A percentile compares a stretch with the other conserved stretches of the same genome.
phyloP scores from a whole-genome alignment of 2,329 filamentous ascomycete genomes.

The Aspergillus fijiensis region DNA sequence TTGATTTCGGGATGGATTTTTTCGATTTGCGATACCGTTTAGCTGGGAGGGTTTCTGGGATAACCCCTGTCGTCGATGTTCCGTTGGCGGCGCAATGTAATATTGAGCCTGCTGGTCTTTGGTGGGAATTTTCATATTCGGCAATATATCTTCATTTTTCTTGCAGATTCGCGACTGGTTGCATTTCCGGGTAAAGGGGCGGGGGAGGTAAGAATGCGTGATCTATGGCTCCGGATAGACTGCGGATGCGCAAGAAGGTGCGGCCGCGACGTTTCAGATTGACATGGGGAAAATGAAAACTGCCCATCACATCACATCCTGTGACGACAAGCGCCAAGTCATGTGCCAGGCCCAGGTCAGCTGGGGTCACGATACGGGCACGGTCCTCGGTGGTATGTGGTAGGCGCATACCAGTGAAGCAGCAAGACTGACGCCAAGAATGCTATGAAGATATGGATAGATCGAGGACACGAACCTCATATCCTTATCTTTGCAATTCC shows the following conservation, averaged over 20 bases:
- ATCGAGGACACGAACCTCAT: background rate
- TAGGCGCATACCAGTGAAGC: background rate
- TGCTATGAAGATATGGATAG: background rate
- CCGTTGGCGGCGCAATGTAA: slow-evolving; percentile 2
- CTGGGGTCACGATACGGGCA: slow-evolving; percentile 2
- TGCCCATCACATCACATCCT: slow-evolving; percentile 7
- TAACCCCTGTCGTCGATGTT: slow-evolving; percentile 9
- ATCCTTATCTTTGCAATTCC: too few species aligned
- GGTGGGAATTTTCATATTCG: slow-evolving; percentile 1
- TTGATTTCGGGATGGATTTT: background rate
- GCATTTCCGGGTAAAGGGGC: background rate
- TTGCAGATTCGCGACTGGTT: background rate
- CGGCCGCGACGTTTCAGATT: background rate
- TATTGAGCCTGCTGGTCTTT: background rate
- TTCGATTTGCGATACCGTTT: background rate
- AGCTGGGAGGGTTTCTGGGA: slow-evolving; percentile 6
- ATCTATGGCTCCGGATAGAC: background rate
- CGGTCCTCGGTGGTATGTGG: slow-evolving; percentile 8
- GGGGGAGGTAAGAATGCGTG: background rate
- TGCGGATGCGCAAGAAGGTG: background rate
- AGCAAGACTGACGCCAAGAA: background rate
- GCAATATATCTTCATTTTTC: slow-evolving; percentile 12
- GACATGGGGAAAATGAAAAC: background rate
- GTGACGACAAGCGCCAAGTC: slow-evolving; percentile 7
- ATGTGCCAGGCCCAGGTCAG: slow-evolving; percentile 11